Conservation (phyloP, 257 asterid genomes). For the Nicotiana otophora region DNA sequence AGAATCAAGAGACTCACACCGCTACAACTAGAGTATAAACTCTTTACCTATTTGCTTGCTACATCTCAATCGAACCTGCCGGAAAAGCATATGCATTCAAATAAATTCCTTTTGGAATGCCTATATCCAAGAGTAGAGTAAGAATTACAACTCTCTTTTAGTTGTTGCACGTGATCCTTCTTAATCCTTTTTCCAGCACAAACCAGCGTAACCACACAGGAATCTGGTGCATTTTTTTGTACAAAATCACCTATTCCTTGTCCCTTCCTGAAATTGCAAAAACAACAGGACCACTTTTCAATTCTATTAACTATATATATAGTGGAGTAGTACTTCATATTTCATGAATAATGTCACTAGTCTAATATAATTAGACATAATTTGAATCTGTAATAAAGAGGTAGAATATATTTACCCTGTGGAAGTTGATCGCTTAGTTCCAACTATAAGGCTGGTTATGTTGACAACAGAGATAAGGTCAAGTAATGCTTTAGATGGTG, state of each 20-base stretch:
- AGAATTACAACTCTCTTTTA: conserved; percentile 13
- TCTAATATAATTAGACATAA: conserved; percentile 19
- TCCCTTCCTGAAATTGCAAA: conserved; percentile 21
- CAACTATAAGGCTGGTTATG: conserved; percentile 55
- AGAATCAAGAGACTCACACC: no score
- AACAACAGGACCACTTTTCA: no score
- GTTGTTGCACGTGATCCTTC: conserved; percentile 14
- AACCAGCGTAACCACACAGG: conserved; percentile 51
- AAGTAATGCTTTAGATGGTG: conserved; percentile 54
- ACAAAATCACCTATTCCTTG: conserved; percentile 61
- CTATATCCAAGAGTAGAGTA: not conserved
- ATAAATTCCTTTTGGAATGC: conserved; percentile 36
- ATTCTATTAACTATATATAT: no score
- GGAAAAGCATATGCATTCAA: conserved; percentile 56
- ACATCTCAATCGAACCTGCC: conserved; percentile 31
- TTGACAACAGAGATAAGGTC: conserved; percentile 56
- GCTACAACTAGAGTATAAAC: no score
- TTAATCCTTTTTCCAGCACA: no score
- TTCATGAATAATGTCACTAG: conserved; percentile 13
- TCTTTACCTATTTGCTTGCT: no score
- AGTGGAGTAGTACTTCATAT: no score
- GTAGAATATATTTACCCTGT: conserved; percentile 27
- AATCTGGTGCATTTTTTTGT: conserved; percentile 53
- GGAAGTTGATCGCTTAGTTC: conserved; percentile 45
- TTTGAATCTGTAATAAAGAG: no score